A percentile compares a stretch with the other conserved stretches of the same genome.
These are phyloP conservation scores for Fusarium stilboides DNA, from an alignment of 2,329 filamentous ascomycete genomes.

Conservation along the genomic window DNA sequence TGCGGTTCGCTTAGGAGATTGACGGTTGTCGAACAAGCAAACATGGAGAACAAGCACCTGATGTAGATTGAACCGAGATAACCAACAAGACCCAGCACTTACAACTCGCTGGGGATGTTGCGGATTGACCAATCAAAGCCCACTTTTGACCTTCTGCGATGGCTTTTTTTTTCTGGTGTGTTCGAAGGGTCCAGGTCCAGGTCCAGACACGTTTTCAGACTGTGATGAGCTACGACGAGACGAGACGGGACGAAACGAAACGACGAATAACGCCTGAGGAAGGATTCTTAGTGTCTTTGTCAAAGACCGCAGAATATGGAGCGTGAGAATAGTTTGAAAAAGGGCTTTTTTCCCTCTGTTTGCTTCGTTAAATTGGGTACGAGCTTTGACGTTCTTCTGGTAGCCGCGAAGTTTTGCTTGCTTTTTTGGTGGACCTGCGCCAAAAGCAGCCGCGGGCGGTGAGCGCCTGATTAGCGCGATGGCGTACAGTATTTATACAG, in stretches of 20 bases:
- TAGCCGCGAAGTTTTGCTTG: conserved; percentile 38
- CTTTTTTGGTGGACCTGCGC: conserved; percentile 43
- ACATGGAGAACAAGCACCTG: conserved; percentile 13
- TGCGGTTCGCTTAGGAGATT: conserved; percentile 19
- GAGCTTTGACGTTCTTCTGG: conserved; percentile 24
- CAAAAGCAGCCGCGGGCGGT: conserved; percentile 49
- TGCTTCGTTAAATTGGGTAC: conserved; percentile 20
- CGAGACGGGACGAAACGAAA: conserved; percentile 9
- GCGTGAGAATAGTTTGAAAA: conserved; percentile 21
- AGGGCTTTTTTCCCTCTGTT: conserved; percentile 32
- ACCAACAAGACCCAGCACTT: conserved; percentile 24
- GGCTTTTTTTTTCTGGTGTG: conserved; percentile 18
- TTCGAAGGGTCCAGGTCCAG: conserved; percentile 15
- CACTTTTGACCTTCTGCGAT: conserved; percentile 10
- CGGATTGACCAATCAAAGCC: conserved; percentile 29
- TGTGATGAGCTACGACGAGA: conserved; percentile 5
- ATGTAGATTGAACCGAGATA: conserved; percentile 16
- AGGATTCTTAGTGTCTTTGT: conserved; percentile 13
- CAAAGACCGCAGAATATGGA: neutral
- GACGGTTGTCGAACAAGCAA: conserved; percentile 34
- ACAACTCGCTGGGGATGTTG: conserved; percentile 10
- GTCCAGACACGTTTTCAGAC: conserved; percentile 7
- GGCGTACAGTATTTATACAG: conserved; percentile 9
- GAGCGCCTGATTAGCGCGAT: conserved; percentile 41
- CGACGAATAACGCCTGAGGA: neutral